phyloP scores from a whole-genome alignment of 768 basidiomycete species.

The Trametes meyenii region DNA sequence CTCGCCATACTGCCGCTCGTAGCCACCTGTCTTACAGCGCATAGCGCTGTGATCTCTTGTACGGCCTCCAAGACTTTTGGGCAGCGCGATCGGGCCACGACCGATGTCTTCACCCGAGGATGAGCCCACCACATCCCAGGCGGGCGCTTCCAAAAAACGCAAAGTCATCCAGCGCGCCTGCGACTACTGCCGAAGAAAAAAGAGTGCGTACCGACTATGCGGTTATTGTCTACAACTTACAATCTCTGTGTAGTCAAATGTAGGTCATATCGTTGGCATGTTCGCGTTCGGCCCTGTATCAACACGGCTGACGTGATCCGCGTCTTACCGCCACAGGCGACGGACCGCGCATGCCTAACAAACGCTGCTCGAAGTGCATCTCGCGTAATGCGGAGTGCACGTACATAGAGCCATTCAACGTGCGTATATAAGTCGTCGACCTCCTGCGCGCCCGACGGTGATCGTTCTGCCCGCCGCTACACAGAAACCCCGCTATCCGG shows the following conservation, averaged over 20 bases:
- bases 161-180: slow-evolving; percentile 11
- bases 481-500: slow-evolving; percentile 59
- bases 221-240: neutral
- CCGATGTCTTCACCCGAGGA: slow-evolving; percentile 6
- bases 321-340: slow-evolving; percentile 49
- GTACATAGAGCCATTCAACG: slow-evolving; percentile 71
- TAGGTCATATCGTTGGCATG: slow-evolving; percentile 36
- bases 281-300: too few species aligned
- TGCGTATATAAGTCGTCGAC: slow-evolving; percentile 28
- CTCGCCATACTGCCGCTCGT: too few species aligned
- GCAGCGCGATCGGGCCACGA: too few species aligned
- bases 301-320: too few species aligned
- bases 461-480: neutral
- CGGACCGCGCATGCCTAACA: slow-evolving; percentile 65
- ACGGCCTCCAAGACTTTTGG: too few species aligned
- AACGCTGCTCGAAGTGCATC: slow-evolving; percentile 65
- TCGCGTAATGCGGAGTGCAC: slow-evolving; percentile 63
- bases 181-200: slow-evolving; percentile 18
- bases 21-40: neutral
- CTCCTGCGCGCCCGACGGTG: neutral
- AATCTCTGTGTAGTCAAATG: slow-evolving; percentile 54
- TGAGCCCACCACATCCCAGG: neutral
- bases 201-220: neutral
- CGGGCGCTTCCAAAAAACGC: slow-evolving; percentile 3
- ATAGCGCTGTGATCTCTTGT: neutral